Evolutionary conservation across 2,329 filamentous ascomycete genomes (phyloP), one percentile per base, ranked within the genome.

Genomic region (Colletotrichum cuscutae): DNA sequence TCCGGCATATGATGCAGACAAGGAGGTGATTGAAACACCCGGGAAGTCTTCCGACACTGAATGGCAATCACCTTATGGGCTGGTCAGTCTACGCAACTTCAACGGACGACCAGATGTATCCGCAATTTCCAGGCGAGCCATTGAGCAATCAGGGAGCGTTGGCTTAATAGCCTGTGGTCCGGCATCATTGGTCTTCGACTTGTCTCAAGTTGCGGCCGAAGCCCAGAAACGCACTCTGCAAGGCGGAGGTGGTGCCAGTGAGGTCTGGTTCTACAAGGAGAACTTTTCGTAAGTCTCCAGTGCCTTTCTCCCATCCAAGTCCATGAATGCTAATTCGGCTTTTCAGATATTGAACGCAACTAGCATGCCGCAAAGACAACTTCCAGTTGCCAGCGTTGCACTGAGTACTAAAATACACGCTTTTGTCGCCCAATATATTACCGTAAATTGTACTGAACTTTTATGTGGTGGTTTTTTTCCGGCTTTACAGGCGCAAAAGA

Each of bases 261-360:
- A 78, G 56, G 73, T 80, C 7, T 78, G 75, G 75, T 75, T 79
- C 1, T 77, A 79, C 30, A 75, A 75, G 24, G 77, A 78, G 42
- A 67, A 70, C 11, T 80, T 79, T 24, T 78, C 75, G 63, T 78
- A 71, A 71, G 74, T 73, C 24, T 13, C 4, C 2, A 4, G 5
- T 19, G 15, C n/a, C 15, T 22, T 52, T 52, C 9, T 7, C n/a
- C n/a, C n/a, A 53, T 52, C n/a, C 15, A 22, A 24, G 9, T 53
- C 5, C 5, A 9, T 24, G 52, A 13, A 5, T 19, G 19, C 42
- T 46, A 46, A 46, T 6, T 15, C 3, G 42, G 42, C 42, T n/a
- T 3, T 46, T 1, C 7, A 46, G 42, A n/a, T 46, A 46, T n/a
- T 46, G 15, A 46, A 19, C 15, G 30, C 8, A 3, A 32, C 30